Evolutionary conservation across 805 yeast species (phyloP), one percentile per base, ranked within the genome.

Genomic region (Metschnikowia matae): DNA sequence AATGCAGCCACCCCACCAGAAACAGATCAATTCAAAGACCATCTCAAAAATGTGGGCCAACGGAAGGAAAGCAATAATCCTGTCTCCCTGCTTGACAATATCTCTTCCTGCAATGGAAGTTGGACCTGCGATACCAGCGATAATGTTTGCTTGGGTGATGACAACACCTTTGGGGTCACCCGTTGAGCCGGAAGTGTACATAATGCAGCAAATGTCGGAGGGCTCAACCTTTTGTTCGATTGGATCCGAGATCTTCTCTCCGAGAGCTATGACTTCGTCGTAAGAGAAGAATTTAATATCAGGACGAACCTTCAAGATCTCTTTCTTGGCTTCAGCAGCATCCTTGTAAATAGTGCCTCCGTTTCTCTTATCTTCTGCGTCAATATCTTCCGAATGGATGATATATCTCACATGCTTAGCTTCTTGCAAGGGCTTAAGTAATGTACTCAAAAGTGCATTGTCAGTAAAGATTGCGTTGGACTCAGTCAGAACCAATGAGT

Each of bases 31-130:
- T 74, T 94, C 99, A 57, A 94, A 90, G 3, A 82, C 89, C 69
- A 89, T 77, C 74, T 94, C 99, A 60, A 94, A 88, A 60, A 94
- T 94, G 65, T 94, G 99, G 7, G 99, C 99, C 63, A 94, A 79
- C 11, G 99, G 99, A 66, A 94, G 80, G 68, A 92, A 91, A 15
- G 91, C 85, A 68, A 94, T 82, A 55, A 92, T 73, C 58, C 89
- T 79, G 70, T 94, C 98, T 34, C 68, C 68, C 20, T 71, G 70
- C 50, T 62, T 70, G 47, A 89, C 80, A 40, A 70, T 48, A 18
- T 70, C 69, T 49, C 81, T 73, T 41, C 77, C 76, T 47, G 89
- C 83, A 60, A 80, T 78, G 40, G 82, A 73, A 26, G 85, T 67
- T 51, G 88, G 83, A 72, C 99, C 99, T 52, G 85, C 94, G 34